Evolutionary conservation across 768 basidiomycete genomes (phyloP), one percentile per base, ranked within the genome.

Genomic region (Lepiota venenata): DNA sequence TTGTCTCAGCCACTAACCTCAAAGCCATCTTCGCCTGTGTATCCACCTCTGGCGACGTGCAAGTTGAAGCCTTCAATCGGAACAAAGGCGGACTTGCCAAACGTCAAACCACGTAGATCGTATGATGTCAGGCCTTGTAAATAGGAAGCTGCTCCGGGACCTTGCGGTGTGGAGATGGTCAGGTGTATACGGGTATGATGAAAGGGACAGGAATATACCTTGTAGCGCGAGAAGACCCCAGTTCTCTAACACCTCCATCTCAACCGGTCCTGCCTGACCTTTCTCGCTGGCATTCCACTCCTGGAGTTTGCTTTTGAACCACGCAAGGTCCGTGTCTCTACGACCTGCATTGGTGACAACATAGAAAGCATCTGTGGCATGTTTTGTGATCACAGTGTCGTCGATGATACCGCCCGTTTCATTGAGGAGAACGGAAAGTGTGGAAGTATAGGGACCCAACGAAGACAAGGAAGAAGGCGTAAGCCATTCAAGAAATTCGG

Each of bases 11-110:
- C 47, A 58, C 58, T 55, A 21, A 85, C 93, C 79, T 99, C 97
- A 60, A 99, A 98, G 0, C 97, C 97, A 69, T 99, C 97, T 71
- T 99, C 97, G 10, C 97, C 97, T 0, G 97, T 98, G 71, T 99
- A 99, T 4, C 97, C 97, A 25, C 93, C 92, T 14, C 97, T 84
- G 7, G 93, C 90, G 27, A 98, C 83, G 65, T 98, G 93, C 35
- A 91, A 79, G 64, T 84, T 85, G 60, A 85, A 82, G 3, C 84
- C 87, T 55, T 87, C 86, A 39, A 97, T 78, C 0, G 88, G 83
- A 8, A 92, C 79, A 64, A 84, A 93, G 0, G 88, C 87, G 16
- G 90, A 87, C 57, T 82, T 85, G 37, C 94, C 93, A 63, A 99
- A 98, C 22, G 86, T 88, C 47, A 98, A 72, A 38, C 76, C 71